Conservation (phyloP, 163 green algal species). For the Picocystis sp. region DNA sequence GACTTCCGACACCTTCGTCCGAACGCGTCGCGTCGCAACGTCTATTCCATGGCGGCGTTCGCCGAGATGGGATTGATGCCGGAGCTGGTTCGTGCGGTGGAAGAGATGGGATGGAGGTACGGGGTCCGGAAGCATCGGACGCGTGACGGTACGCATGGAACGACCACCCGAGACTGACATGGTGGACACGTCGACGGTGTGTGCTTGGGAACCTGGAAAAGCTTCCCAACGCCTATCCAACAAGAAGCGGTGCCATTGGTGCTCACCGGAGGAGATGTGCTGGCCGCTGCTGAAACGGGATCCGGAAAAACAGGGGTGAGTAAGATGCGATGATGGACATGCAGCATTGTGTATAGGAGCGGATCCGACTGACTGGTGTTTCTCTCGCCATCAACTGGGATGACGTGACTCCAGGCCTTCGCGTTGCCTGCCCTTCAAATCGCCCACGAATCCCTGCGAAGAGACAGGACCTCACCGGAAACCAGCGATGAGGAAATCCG, state of each 20-base stretch:
- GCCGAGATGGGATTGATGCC: slow-evolving; percentile 53
- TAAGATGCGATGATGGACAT: no score
- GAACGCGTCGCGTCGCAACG: no score
- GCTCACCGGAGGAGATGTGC: slow-evolving; percentile 60
- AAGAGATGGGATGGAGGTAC: slow-evolving; percentile 60
- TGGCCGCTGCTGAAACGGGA: slow-evolving; percentile 69
- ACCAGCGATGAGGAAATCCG: neutral
- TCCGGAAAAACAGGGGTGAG: slow-evolving; percentile 54
- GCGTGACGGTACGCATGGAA: neutral
- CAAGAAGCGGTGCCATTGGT: slow-evolving; percentile 61
- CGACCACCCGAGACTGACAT: neutral
- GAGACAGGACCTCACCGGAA: slow-evolving; percentile 9
- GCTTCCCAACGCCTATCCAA: slow-evolving; percentile 66
- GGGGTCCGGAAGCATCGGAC: neutral
- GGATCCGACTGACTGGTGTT: no score
- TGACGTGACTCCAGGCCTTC: slow-evolving; percentile 34
- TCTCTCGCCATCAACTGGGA: no score
- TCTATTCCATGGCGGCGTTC: slow-evolving; percentile 41
- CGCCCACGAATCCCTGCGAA: slow-evolving; percentile 16
- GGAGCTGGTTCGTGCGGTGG: slow-evolving; percentile 51
- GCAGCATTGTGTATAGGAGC: no score
- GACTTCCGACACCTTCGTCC: no score
- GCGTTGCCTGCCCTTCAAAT: slow-evolving; percentile 55
- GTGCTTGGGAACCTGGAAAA: slow-evolving; percentile 11
- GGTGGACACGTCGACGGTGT: neutral